Base-by-base conservation (phyloP, 164 flowering plant species). In the Amborella trichopoda region DNA sequence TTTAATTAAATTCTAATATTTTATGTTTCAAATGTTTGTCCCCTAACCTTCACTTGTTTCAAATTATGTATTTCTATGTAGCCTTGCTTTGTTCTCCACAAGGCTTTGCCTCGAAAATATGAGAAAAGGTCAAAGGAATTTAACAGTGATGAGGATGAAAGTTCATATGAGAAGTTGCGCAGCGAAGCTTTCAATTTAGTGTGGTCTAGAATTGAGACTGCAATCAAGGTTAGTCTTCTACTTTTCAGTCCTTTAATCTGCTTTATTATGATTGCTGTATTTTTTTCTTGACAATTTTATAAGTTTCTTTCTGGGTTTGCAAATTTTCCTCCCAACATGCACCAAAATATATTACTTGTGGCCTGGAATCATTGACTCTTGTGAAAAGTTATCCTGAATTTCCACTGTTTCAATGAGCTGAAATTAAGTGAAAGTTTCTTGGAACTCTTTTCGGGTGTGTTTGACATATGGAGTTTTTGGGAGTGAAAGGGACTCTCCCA, bases 71-170 rank as follows among this genome's bases (percentile, higher is more conserved):
- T n/a, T n/a, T n/a, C n/a, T n/a, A n/a, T 26, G 52, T 67, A 86
- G 85, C 89, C 91, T 2, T 80, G 81, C 60, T 80, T 70, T 50
- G 68, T 86, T 47, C 83, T 91, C n/a, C 96, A 81, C 68, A 81
- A 67, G 64, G 83, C 76, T 2, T 52, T 73, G 25, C 64, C 66
- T 18, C 60, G 40, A 38, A 72, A 63, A 49, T 32, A 62, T 2
- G 61, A 40, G 9, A 60, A 54, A 16, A 72, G 59, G 23, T 40
- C 61, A 28, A 61, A 62, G 36, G 40, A 36, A 16, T 34, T 3
- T 12, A 47, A 26, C 26, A 54, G 53, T 6, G 64, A 42, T 17
- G 30, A 44, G 2, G 65, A 54, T 26, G 34, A 28, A 12, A 53
- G 61, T 24, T 32, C 12, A 4, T 49, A 47, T 50, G 60, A 68